A percentile compares a stretch with the other conserved stretches of the same genome.
Evolutionary conservation across 768 basidiomycete genomes (phyloP).

Genomic region (Trametes gibbosa): DNA sequence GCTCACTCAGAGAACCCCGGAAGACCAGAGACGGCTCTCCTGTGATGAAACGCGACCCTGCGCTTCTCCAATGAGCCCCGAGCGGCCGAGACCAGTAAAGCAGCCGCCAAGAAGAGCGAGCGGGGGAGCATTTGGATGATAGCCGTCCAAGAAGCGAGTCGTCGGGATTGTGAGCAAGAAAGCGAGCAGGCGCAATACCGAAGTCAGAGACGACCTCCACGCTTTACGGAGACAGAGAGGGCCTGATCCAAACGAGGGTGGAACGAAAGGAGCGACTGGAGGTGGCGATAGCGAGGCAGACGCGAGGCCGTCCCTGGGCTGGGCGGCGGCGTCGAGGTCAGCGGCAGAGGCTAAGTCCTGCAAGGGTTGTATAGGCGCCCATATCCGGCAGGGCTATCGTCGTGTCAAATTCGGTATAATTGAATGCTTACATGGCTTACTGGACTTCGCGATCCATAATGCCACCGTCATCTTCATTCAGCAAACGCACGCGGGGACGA

Average conservation of each 20-base stretch:
- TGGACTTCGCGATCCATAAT: background rate
- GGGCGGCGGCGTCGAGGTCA: background rate
- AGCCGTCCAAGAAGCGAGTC: background rate
- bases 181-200: background rate
- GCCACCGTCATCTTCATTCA: background rate
- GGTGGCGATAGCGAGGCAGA: conserved; percentile 11
- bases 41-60: background rate
- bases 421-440: too few relatives aligned
- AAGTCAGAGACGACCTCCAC: background rate
- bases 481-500: background rate
- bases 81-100: background rate
- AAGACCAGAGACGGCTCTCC: background rate
- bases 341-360: conserved; percentile 1
- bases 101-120: background rate
- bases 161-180: background rate
- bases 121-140: background rate
- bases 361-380: background rate
- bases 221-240: background rate
- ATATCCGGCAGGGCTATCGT: background rate
- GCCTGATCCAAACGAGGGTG: background rate
- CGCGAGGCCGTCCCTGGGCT: conserved; percentile 7
- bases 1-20: background rate
- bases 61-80: background rate
- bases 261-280: conserved; percentile 3
- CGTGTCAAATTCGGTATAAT: background rate